Evolutionary conservation across 148 eudicot genomes (phyloP), one percentile per base, ranked within the genome.

Genomic region (Mesembryanthemum crystallinum): DNA sequence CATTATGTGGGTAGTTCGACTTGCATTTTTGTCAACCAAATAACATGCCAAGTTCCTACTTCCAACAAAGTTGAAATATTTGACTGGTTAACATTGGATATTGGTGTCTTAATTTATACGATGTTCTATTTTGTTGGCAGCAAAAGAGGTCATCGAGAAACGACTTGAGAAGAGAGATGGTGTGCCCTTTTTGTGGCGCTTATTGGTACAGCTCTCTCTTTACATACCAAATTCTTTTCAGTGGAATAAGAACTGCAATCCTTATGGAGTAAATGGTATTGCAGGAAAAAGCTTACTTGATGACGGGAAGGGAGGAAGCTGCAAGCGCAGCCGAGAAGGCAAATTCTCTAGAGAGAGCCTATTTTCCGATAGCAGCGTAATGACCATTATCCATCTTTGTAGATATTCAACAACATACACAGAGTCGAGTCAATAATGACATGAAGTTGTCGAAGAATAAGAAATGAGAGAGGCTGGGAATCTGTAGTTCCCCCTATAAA

Each of bases 121-220:
- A 42, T 74, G 20, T 72, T 62, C 60, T 6, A 51, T 72, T 3
- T 5, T 11, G 11, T 58, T 63, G 72, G 61, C 82, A 94, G 97
- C 86, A 21, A 77, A 82, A 18, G 81, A 89, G 77, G 90, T 81
- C 67, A 74, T 90, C 28, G 86, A 85, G 74, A 85, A 66, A 35
- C 91, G 82, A 73, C 64, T 90, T 12, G 78, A 79, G 81, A 81
- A 83, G 64, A 85, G 97, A 71, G 90, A 87, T 59, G 85, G 89
- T 17, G 80, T 83, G 47, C 97, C 97, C 45, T 94, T 87, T 82
- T 60, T 92, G 78, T 94, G 97, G 97, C 87, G 87, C 72, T 82
- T 94, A 62, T 76, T 90, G 97, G 98, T 94, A 85, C 43, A 65
- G 12, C 27, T 79, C 43, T 14, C 15, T 2, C 32, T 11, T 5